These are phyloP conservation scores for Tripidium arundinaceum DNA, from an alignment of 202 grass and related monocot species.

Conservation along the genomic window DNA sequence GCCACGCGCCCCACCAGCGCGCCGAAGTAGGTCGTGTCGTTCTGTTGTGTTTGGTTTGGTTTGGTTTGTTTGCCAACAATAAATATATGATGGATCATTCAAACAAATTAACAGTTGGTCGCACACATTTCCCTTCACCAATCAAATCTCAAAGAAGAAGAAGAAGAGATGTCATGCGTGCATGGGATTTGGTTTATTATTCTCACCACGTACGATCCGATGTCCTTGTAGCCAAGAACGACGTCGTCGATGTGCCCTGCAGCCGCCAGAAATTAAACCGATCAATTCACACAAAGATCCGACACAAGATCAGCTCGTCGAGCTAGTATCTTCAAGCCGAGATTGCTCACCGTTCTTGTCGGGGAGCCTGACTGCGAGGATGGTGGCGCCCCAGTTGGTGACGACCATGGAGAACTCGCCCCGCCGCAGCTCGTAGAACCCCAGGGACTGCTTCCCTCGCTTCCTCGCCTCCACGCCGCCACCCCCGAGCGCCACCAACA, in stretches of 20 bases:
- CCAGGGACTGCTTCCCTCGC: slow-evolving; percentile 39
- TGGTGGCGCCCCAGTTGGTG: slow-evolving; percentile 72
- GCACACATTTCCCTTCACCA: not conserved
- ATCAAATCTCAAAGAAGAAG: not conserved
- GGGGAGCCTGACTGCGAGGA: slow-evolving; percentile 52
- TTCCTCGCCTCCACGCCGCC: slow-evolving; percentile 31
- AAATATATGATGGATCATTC: too few relatives aligned
- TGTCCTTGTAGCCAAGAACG: slow-evolving; percentile 73
- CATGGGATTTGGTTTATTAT: not conserved
- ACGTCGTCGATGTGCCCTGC: slow-evolving; percentile 75
- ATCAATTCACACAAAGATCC: not conserved
- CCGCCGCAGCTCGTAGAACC: slow-evolving; percentile 69
- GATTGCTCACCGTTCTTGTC: slow-evolving; percentile 64
- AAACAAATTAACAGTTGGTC: not conserved
- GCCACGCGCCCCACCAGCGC: slow-evolving; percentile 81
- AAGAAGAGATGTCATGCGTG: not conserved
- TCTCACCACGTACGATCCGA: slow-evolving; percentile 55
- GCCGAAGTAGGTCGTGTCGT: slow-evolving; percentile 80
- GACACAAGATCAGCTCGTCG: too few relatives aligned
- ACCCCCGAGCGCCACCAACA: not conserved
- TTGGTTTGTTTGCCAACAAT: too few relatives aligned
- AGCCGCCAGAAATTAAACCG: not conserved
- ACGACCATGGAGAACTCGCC: slow-evolving; percentile 67
- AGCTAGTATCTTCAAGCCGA: too few relatives aligned
- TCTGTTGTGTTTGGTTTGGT: slow-evolving; percentile 19